Evolutionary conservation across 139 green algal species (phyloP).

Genomic region (Picochlorum sp.): DNA sequence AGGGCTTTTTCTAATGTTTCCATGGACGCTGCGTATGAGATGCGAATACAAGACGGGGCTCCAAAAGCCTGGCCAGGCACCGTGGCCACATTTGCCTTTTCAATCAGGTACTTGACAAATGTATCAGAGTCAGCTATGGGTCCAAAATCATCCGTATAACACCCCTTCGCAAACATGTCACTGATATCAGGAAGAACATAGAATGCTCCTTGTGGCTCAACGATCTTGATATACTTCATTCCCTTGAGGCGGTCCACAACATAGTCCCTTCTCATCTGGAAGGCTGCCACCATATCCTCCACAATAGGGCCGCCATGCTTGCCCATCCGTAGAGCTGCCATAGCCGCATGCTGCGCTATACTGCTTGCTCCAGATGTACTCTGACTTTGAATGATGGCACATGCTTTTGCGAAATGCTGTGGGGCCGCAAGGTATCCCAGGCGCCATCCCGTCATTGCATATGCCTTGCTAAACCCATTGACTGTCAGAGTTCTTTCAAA

Average conservation of each 20-base stretch:
- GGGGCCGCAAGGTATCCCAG: conserved; percentile 95
- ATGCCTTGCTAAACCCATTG: conserved; percentile 95
- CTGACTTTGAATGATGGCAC: conserved; percentile 82
- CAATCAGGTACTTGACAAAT: conserved; percentile 52
- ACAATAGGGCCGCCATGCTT: conserved; percentile 59
- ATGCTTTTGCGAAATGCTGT: conserved; percentile 62
- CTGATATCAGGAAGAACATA: conserved; percentile 89
- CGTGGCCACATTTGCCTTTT: conserved; percentile 68
- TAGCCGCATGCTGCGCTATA: conserved; percentile 79
- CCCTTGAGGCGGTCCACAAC: conserved; percentile 52
- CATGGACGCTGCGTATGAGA: conserved; percentile 87
- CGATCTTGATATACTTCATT: conserved; percentile 69
- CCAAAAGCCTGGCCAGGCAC: conserved; percentile 96
- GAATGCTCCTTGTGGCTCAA: conserved; percentile 76
- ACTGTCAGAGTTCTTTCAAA: conserved; percentile 89
- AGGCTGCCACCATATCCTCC: conserved; percentile 74
- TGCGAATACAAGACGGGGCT: conserved; percentile 70
- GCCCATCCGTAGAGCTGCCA: conserved; percentile 83
- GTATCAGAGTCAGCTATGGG: conserved; percentile 69
- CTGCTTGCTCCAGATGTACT: conserved; percentile 69
- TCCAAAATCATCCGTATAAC: conserved; percentile 55
- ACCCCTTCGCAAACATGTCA: conserved; percentile 61
- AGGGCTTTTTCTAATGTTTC: conserved; percentile 69
- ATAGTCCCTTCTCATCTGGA: conserved; percentile 63
- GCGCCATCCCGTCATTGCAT: conserved; percentile 84